Conservation (phyloP, 345 rosid genomes). For the Lenwebbia sp. region DNA sequence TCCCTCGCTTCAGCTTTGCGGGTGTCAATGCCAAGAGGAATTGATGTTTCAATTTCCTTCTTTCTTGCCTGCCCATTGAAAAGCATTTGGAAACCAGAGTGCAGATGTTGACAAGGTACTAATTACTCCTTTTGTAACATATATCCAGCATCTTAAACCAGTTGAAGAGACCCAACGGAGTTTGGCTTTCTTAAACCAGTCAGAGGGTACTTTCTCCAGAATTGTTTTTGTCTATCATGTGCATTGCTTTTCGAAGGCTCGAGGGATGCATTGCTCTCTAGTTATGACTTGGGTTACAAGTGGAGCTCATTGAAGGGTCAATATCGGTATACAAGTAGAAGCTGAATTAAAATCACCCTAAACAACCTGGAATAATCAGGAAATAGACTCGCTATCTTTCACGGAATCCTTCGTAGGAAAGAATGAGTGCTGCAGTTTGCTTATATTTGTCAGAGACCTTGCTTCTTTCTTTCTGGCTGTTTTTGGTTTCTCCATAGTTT, state of each 20-base stretch:
- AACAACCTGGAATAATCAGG: not conserved
- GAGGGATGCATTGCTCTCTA: not conserved
- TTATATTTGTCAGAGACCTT: not conserved
- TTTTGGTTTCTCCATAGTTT: not conserved
- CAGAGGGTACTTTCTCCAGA: not conserved
- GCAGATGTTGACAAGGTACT: conserved; percentile 49
- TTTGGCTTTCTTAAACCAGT: not conserved
- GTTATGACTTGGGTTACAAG: not conserved
- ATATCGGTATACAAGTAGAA: not conserved
- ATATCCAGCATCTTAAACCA: not conserved
- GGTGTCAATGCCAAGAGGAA: conserved; percentile 40
- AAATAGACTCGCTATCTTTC: not conserved
- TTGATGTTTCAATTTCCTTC: conserved; percentile 41
- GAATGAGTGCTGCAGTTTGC: not conserved
- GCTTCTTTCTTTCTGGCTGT: not conserved
- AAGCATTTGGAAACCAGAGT: conserved; percentile 53
- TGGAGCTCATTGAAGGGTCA: not conserved
- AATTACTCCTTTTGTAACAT: not conserved
- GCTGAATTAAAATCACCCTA: not conserved
- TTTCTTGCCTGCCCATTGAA: conserved; percentile 38
- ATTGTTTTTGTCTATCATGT: not conserved
- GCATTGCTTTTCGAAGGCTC: not conserved
- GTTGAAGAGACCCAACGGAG: not conserved
- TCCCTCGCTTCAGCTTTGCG: conserved; percentile 21
- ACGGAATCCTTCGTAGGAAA: not conserved